Evolutionary conservation across 2,329 filamentous ascomycete species (phyloP).

Genomic region (Pseudocercospora fijiensis): DNA sequence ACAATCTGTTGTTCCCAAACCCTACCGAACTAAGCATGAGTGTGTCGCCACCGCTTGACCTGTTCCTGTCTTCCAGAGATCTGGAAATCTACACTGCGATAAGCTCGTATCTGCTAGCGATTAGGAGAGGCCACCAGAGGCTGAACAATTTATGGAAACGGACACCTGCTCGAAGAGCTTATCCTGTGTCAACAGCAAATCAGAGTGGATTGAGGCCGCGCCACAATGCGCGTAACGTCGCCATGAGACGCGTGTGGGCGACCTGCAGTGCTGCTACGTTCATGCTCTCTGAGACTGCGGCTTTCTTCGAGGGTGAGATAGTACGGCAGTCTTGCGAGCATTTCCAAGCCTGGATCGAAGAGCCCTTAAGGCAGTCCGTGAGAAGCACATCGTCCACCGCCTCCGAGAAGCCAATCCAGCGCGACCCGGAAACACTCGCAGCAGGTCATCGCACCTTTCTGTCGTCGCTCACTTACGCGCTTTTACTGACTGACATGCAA

Average conservation of each 20-base stretch:
- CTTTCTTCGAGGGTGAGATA: conserved; percentile 87
- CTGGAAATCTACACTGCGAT: conserved; percentile 78
- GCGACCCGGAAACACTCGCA: conserved; percentile 82
- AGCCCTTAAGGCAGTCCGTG: conserved; percentile 12
- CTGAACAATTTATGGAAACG: conserved; percentile 85
- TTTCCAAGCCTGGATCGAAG: conserved; percentile 66
- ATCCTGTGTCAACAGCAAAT: conserved; percentile 55
- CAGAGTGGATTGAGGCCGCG: conserved; percentile 63
- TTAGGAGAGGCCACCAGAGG: conserved; percentile 81
- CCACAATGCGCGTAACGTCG: conserved; percentile 60
- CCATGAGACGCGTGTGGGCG: conserved; percentile 84
- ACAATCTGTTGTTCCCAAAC: conserved; percentile 77
- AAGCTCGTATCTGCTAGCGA: conserved; percentile 80
- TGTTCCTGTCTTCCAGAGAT: conserved; percentile 78
- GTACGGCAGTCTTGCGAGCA: conserved; percentile 77
- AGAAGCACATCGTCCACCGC: background rate
- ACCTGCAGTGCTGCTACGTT: conserved; percentile 84
- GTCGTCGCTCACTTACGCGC: conserved; percentile 61
- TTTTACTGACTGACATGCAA: conserved; percentile 63
- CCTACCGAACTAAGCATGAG: conserved; percentile 69
- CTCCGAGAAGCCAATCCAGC: conserved; percentile 40
- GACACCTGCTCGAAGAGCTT: conserved; percentile 71
- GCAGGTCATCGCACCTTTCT: conserved; percentile 78
- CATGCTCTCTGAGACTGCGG: conserved; percentile 81
- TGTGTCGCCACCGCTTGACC: conserved; percentile 75